Conservation (phyloP, 768 basidiomycete genomes). For the Pisolithus tinctorius region DNA sequence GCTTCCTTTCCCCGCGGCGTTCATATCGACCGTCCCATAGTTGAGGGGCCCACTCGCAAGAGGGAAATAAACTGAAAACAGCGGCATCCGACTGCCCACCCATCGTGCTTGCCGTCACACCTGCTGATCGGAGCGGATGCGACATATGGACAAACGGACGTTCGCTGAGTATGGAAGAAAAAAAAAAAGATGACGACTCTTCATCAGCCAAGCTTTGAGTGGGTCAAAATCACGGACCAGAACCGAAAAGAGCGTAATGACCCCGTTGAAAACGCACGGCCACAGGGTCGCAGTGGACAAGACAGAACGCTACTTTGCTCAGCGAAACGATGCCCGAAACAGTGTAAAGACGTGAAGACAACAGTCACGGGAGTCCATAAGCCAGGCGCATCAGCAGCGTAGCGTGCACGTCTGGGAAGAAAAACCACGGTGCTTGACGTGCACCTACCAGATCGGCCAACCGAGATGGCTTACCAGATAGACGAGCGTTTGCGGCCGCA, state of each 20-base stretch:
- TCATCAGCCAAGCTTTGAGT: no score
- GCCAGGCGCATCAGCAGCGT: conserved; percentile 31
- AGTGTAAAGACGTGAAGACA: conserved; percentile 6
- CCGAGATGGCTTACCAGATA: neutral
- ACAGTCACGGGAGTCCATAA: conserved; percentile 8
- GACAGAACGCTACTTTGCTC: neutral
- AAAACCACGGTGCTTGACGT: conserved; percentile 9
- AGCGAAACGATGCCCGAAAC: conserved; percentile 5
- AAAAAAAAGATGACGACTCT: neutral
- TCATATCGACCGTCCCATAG: conserved; percentile 12
- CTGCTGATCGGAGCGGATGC: neutral
- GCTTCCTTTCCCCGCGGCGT: conserved; percentile 26
- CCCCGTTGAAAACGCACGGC: neutral
- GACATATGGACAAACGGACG: neutral
- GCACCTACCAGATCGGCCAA: conserved; percentile 11
- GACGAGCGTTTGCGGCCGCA: neutral
- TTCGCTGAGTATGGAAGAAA: neutral
- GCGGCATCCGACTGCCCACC: neutral
- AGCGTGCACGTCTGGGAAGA: conserved; percentile 15
- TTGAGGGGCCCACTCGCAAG: neutral
- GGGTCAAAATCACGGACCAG: neutral
- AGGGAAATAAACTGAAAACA: neutral
- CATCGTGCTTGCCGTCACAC: neutral
- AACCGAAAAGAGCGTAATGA: neutral
- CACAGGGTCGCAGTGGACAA: neutral